Base-by-base conservation (phyloP, 2,329 filamentous ascomycete genomes). In the Sporothrix dimorphospora region DNA sequence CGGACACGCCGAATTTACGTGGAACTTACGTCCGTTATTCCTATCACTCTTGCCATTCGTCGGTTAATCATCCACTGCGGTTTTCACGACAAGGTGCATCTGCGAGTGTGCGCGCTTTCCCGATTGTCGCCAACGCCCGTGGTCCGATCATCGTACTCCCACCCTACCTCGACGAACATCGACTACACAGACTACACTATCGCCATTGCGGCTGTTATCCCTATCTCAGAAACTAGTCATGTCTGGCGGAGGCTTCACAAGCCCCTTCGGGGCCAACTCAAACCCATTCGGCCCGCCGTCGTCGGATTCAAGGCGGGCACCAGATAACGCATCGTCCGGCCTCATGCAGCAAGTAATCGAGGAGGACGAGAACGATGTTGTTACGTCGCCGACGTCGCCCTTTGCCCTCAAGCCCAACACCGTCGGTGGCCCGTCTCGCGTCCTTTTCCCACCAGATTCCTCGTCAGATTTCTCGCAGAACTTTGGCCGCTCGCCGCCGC, bases 331-430 rank as follows among this genome's bases (percentile, higher is more conserved):
- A 19, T 77, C 72, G 19, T 75, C 77, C 40, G 81, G 82, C 73
- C 74, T 78, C 57, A 85, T 86, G 81, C 82, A 85, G 72, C 80
- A 83, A 74, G 88, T 92, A 74, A 90, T 95, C 72, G 94, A 97
- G 82, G 94, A 97, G 78, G 94, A 97, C 70, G 92, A 95, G 80
- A 90, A 89, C 79, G 93, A 94, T 78, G 85, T 84, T 74, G 86
- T 94, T 74, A 94, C 92, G 74, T 86, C 89, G 71, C 81, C 88
- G 42, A 87, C 81, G 72, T 91, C 91, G 77, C 79, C 83, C 69
- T 87, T 88, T 75, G 42, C 57, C 2, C 49, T 69, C 34, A 59
- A 69, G 51, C 38, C 73, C 8, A 34, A n/a, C 30, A 7, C 42
- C 7, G 16, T 30, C 45, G 55, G 71, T 19, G 70, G 68, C 21